A percentile compares a stretch with the other conserved stretches of the same genome.
phyloP scores from a whole-genome alignment of 139 green algal species.

The Chlamydomonas sp. region DNA sequence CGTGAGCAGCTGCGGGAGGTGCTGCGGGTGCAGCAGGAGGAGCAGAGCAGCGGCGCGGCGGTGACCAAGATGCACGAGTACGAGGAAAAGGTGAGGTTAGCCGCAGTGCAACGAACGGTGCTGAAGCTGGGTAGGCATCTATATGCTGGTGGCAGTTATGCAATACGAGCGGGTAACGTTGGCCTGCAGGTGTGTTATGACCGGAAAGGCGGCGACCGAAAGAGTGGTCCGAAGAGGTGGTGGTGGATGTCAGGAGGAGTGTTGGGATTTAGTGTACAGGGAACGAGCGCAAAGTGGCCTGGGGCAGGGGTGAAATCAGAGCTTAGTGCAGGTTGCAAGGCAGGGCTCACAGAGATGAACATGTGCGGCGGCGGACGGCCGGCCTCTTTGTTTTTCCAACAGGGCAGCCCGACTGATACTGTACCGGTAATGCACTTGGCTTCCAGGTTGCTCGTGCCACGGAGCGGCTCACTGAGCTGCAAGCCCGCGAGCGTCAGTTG shows the following conservation, averaged over 20 bases:
- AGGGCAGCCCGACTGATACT: background rate
- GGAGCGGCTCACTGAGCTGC: background rate
- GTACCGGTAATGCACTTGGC: background rate
- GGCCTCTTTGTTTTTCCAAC: background rate
- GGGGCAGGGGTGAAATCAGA: too few relatives aligned
- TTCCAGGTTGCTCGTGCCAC: background rate
- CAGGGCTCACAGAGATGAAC: too few relatives aligned
- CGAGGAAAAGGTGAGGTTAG: background rate
- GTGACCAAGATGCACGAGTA: slow-evolving; percentile 1
- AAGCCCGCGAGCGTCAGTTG: background rate
- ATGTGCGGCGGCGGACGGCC: too few relatives aligned
- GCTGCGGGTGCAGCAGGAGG: background rate
- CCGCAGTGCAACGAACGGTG: too few relatives aligned
- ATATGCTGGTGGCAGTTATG: background rate
- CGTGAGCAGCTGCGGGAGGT: too few relatives aligned
- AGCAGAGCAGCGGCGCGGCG: slow-evolving; percentile 1
- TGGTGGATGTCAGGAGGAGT: too few relatives aligned
- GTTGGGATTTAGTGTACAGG: too few relatives aligned
- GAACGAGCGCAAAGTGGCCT: too few relatives aligned
- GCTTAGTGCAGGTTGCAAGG: too few relatives aligned
- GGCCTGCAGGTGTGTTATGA: too few relatives aligned
- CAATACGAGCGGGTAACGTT: background rate
- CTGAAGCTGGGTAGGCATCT: background rate
- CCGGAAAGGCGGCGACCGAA: too few relatives aligned
- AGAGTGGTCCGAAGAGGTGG: too few relatives aligned